Evolutionary conservation across 2,329 filamentous ascomycete genomes (phyloP).

Genomic region (Aspergillus costaricaensis): DNA sequence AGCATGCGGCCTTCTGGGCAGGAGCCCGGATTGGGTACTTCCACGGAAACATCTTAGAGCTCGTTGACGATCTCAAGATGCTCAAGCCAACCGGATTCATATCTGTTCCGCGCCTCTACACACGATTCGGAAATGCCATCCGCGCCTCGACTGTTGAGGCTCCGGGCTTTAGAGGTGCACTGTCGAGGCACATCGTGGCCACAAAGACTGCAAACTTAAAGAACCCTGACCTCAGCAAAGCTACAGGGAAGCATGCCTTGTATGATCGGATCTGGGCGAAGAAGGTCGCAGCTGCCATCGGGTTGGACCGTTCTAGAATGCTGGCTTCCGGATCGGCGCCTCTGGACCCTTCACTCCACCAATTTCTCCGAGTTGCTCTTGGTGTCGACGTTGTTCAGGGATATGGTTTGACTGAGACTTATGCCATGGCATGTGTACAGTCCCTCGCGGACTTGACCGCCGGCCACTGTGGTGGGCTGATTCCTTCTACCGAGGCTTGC

Average conservation of each 20-base stretch:
- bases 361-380: constrained; percentile 83
- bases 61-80: constrained; percentile 89
- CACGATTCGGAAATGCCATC: constrained; percentile 83
- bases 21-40: constrained; percentile 86
- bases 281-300: constrained; percentile 81
- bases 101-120: constrained; percentile 89
- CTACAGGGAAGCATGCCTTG: constrained; percentile 60
- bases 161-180: constrained; percentile 73
- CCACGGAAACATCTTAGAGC: constrained; percentile 81
- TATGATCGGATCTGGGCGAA: constrained; percentile 78
- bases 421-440: constrained; percentile 75
- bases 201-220: constrained; percentile 80
- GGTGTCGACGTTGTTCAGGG: constrained; percentile 79
- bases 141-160: constrained; percentile 76
- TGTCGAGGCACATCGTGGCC: constrained; percentile 77
- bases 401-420: constrained; percentile 92
- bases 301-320: constrained; percentile 69
- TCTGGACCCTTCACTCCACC: constrained; percentile 82
- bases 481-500: constrained; percentile 71
- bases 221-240: constrained; percentile 65
- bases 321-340: constrained; percentile 91
- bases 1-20: constrained; percentile 71
- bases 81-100: constrained; percentile 80
- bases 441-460: constrained; percentile 67
- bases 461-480: constrained; percentile 79